A percentile compares a stretch with the other conserved stretches of the same genome.
phyloP scores from a whole-genome alignment of 2,329 filamentous ascomycete genomes.

The Pyrenophora graminea region DNA sequence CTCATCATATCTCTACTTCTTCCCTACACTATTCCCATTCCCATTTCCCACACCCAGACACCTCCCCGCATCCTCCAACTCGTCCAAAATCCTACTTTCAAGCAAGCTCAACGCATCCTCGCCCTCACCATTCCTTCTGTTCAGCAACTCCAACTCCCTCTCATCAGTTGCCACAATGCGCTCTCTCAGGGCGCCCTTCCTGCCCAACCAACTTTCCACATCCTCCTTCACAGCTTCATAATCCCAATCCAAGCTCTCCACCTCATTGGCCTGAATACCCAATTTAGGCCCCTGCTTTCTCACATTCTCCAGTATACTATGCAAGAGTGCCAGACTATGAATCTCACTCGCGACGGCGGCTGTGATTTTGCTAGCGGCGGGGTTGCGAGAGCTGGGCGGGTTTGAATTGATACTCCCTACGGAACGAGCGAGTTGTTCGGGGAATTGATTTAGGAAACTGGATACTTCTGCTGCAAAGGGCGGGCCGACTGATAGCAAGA shows the following conservation, averaged over 20 bases:
- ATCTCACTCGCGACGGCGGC: constrained; percentile 75
- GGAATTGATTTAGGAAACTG: constrained; percentile 87
- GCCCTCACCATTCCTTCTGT: constrained; percentile 37
- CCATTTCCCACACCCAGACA: constrained; percentile 40
- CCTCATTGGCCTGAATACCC: constrained; percentile 62
- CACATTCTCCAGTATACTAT: constrained; percentile 70
- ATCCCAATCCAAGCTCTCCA: constrained; percentile 78
- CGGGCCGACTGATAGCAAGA: constrained; percentile 78
- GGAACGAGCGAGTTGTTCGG: constrained; percentile 73
- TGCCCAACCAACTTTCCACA: constrained; percentile 78
- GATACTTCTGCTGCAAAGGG: constrained; percentile 83
- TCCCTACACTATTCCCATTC: constrained; percentile 4
- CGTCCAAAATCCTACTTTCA: constrained; percentile 71
- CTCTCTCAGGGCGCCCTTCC: constrained; percentile 69
- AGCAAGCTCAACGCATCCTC: constrained; percentile 58
- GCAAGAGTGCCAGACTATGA: constrained; percentile 77
- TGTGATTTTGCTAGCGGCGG: constrained; percentile 62
- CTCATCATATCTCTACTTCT: not conserved
- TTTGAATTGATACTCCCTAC: constrained; percentile 70
- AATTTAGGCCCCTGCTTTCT: constrained; percentile 51
- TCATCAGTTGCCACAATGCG: constrained; percentile 73
- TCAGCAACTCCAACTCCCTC: constrained; percentile 68
- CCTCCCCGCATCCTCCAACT: constrained; percentile 42
- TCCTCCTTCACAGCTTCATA: constrained; percentile 73
- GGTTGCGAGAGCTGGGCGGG: constrained; percentile 12